These are phyloP conservation scores for Aspergillus felis DNA, from an alignment of 2,329 filamentous ascomycete genomes.

Conservation along the genomic window DNA sequence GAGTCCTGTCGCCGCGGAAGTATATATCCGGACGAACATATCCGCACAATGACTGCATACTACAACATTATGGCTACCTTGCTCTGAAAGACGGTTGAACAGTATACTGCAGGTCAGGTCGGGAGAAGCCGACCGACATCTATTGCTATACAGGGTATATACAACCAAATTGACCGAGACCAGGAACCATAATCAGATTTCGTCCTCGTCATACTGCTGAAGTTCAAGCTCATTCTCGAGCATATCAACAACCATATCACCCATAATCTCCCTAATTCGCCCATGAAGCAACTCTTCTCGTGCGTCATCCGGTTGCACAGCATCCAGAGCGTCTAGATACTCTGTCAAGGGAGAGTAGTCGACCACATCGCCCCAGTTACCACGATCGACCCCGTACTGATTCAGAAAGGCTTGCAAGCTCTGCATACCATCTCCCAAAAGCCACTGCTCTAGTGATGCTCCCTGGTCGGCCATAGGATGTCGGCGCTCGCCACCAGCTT, in stretches of 20 bases:
- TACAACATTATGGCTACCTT: not conserved
- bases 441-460: constrained; percentile 29
- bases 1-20: not conserved
- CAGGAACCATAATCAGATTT: constrained; percentile 5
- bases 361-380: constrained; percentile 38
- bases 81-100: not conserved
- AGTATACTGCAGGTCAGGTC: not conserved
- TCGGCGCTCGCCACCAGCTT: constrained; percentile 11
- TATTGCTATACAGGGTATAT: not conserved
- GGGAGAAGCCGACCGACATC: not conserved
- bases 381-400: constrained; percentile 39
- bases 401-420: constrained; percentile 33
- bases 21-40: not conserved
- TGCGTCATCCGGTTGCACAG: constrained; percentile 21
- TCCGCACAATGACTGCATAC: not conserved
- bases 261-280: constrained; percentile 28
- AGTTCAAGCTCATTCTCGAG: constrained; percentile 36
- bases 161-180: not conserved
- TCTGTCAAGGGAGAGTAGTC: constrained; percentile 33
- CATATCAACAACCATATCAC: constrained; percentile 34
- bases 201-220: constrained; percentile 23
- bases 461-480: constrained; percentile 25
- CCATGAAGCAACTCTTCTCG: constrained; percentile 28
- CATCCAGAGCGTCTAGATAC: constrained; percentile 32
- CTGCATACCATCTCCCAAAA: constrained; percentile 30